Evolutionary conservation across 192 early-diverging fungal species (phyloP).

Genomic region (Thoreauomyces humboldtii): DNA sequence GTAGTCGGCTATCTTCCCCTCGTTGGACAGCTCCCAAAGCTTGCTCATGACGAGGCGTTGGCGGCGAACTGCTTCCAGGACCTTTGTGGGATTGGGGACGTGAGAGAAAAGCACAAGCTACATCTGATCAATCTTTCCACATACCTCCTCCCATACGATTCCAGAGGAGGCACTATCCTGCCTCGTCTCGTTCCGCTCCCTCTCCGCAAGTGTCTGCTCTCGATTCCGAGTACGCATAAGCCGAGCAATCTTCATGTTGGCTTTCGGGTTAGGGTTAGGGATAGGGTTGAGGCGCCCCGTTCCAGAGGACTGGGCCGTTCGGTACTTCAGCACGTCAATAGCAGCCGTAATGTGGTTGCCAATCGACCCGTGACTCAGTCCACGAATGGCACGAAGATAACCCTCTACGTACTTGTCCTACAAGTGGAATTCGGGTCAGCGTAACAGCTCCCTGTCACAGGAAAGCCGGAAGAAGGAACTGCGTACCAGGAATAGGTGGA

Average conservation of each 20-base stretch:
- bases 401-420: slow-evolving; percentile 15
- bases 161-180: not conserved
- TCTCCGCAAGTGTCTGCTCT: slow-evolving; percentile 7
- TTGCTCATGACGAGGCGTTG: slow-evolving; percentile 1
- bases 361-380: slow-evolving; percentile 1
- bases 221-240: slow-evolving; percentile 5
- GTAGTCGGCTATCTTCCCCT: not conserved
- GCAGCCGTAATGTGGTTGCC: slow-evolving; percentile 10
- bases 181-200: slow-evolving; percentile 5
- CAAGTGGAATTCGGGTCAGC: no score
- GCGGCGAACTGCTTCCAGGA: slow-evolving; percentile 9
- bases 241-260: slow-evolving; percentile 5
- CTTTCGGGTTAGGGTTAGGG: not conserved
- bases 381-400: slow-evolving; percentile 5
- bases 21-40: not conserved
- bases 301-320: not conserved
- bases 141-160: slow-evolving; percentile 19
- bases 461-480: no score
- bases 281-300: not conserved
- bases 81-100: no score
- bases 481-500: slow-evolving; percentile 11
- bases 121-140: not conserved
- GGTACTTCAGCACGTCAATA: slow-evolving; percentile 13
- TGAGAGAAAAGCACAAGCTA: not conserved
- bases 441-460: no score